Evolutionary conservation across 140 eudicot species (phyloP).

Genomic region (Ambrosia hybrid): DNA sequence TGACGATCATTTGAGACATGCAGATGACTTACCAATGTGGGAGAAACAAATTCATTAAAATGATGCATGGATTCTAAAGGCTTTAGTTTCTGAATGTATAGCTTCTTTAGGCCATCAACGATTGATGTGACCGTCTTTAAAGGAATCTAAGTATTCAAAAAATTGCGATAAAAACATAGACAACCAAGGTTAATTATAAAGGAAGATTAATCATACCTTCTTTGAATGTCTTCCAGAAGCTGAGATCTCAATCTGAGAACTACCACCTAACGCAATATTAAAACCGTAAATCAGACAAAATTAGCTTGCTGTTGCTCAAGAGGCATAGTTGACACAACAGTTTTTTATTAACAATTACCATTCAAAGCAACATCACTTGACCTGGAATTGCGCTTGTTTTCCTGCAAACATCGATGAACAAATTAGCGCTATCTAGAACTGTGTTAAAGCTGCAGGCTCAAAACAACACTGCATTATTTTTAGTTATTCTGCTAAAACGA

Average conservation of each 20-base stretch:
- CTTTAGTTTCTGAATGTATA: conserved; percentile 73
- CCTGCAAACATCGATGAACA: conserved; percentile 37
- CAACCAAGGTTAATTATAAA: conserved; percentile 20
- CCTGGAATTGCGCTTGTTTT: conserved; percentile 39
- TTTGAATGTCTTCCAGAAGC: conserved; percentile 38
- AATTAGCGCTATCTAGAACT: conserved; percentile 4
- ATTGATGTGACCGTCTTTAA: conserved; percentile 72
- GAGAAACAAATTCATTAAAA: conserved; percentile 81
- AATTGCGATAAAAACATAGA: conserved; percentile 3
- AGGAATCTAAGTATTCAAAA: conserved; percentile 44
- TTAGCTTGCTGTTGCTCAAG: conserved; percentile 38
- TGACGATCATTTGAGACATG: conserved; percentile 1
- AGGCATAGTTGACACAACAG: neutral
- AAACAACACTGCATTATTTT: neutral
- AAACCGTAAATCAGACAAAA: conserved; percentile 57
- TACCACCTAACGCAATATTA: conserved; percentile 43
- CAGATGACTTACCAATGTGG: conserved; percentile 56
- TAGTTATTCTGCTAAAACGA: neutral
- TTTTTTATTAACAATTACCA: conserved; percentile 37
- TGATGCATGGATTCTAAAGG: conserved; percentile 73
- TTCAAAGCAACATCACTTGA: conserved; percentile 41
- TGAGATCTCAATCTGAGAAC: conserved; percentile 48
- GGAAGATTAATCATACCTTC: conserved; percentile 31
- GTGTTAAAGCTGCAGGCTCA: conserved; percentile 10
- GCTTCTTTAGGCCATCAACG: conserved; percentile 82